Conservation (phyloP, 768 basidiomycete species). For the Kwoniella sp. region DNA sequence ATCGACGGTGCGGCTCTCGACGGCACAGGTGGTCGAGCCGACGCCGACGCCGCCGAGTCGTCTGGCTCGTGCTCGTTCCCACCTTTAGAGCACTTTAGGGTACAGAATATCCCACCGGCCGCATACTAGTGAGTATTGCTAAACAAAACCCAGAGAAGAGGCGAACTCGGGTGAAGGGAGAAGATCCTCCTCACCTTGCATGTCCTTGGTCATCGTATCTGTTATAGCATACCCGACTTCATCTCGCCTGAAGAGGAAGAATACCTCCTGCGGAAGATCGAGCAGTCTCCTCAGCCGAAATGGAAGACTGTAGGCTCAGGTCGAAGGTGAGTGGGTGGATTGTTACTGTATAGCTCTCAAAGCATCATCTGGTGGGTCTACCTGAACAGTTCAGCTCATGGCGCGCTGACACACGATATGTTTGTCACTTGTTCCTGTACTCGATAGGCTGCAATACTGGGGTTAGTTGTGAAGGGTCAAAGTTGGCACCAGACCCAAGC, state of each 20-base stretch:
- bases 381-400: not conserved
- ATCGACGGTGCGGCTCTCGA: not conserved
- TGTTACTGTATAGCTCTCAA: not conserved
- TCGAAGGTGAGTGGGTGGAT: constrained; percentile 63
- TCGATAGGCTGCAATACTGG: constrained; percentile 55
- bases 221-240: constrained; percentile 73
- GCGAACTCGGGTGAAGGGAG: not conserved
- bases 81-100: constrained; percentile 31
- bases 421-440: not conserved
- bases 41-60: not conserved
- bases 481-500: not conserved
- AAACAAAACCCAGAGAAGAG: not conserved
- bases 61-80: constrained; percentile 23
- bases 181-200: not conserved
- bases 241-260: constrained; percentile 70
- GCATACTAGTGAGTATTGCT: constrained; percentile 39
- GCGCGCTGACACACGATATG: not conserved
- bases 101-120: constrained; percentile 38
- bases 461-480: constrained; percentile 62
- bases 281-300: constrained; percentile 73
- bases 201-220: not conserved
- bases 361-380: not conserved
- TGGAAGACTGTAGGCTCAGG: constrained; percentile 78
- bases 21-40: too few species aligned
- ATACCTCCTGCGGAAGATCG: constrained; percentile 79